Conservation (phyloP, 306 rosid species). For the Cicer pinnatifidum region DNA sequence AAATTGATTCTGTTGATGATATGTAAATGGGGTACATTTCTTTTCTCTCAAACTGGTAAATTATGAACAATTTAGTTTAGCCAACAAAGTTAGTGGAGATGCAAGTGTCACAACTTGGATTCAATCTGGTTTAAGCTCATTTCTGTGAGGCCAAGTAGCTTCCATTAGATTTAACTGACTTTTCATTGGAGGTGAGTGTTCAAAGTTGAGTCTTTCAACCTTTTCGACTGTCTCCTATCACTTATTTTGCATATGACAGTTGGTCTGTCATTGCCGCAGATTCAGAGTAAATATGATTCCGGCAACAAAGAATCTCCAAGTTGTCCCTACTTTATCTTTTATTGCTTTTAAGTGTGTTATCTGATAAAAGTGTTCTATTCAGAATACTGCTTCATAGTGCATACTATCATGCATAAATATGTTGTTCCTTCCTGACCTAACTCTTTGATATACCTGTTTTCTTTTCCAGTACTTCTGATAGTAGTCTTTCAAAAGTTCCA, state of each 20-base stretch:
- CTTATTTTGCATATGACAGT: slow-evolving; percentile 16
- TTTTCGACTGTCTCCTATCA: not conserved
- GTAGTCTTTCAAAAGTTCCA: slow-evolving; percentile 74
- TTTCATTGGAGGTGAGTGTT: slow-evolving; percentile 68
- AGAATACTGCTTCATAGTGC: no score
- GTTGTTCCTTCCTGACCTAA: slow-evolving; percentile 12
- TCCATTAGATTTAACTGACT: slow-evolving; percentile 76
- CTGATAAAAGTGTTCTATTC: not conserved
- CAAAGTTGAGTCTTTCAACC: not conserved
- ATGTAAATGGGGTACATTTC: not conserved
- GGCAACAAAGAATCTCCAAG: slow-evolving; percentile 71
- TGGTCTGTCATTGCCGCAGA: slow-evolving; percentile 51
- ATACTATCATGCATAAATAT: not conserved
- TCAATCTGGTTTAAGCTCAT: slow-evolving; percentile 56
- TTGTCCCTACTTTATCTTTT: slow-evolving; percentile 30
- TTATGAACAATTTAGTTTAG: not conserved
- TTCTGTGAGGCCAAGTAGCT: slow-evolving; percentile 78
- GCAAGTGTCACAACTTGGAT: not conserved
- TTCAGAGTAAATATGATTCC: slow-evolving; percentile 77
- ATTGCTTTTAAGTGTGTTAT: not conserved
- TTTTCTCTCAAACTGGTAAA: not conserved
- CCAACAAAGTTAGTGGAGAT: not conserved
- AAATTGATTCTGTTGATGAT: slow-evolving; percentile 1
- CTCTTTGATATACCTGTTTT: not conserved
- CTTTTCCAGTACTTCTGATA: slow-evolving; percentile 29